These are phyloP conservation scores for Skeletonema tropicum DNA, from an alignment of 108 stramenopile genomes.

Conservation along the genomic window DNA sequence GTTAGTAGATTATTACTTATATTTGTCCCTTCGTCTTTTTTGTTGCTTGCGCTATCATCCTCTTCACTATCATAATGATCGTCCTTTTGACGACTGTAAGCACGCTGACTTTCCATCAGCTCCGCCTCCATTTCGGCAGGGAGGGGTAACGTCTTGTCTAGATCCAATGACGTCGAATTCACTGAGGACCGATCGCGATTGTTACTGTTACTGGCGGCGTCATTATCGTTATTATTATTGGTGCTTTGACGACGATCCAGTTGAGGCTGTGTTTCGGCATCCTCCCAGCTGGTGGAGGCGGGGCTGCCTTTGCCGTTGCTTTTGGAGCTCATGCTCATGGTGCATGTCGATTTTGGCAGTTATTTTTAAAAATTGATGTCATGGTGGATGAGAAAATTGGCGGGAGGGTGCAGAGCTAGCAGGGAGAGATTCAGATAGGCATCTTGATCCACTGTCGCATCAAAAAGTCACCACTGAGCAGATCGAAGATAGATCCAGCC, in stretches of 20 bases:
- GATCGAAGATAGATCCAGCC: no score
- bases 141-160: conserved; percentile 1
- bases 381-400: no score
- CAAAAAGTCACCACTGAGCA: no score
- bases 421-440: no score
- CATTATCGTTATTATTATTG: neutral
- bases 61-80: neutral
- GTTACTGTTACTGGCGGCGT: neutral
- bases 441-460: no score
- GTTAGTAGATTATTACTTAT: neutral
- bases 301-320: neutral
- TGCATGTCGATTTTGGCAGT: no score
- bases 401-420: no score
- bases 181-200: neutral
- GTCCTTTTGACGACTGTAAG: neutral
- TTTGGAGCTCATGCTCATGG: neutral
- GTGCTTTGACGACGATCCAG: neutral
- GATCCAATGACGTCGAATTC: neutral
- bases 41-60: no score
- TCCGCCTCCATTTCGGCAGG: neutral
- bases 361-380: no score
- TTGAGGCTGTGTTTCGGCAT: conserved; percentile 6
- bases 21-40: neutral
- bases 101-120: neutral
- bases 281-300: neutral